Evolutionary conservation across 192 early-diverging fungal species (phyloP), one percentile per base, ranked within the genome.

Genomic region (Podila epigama): DNA sequence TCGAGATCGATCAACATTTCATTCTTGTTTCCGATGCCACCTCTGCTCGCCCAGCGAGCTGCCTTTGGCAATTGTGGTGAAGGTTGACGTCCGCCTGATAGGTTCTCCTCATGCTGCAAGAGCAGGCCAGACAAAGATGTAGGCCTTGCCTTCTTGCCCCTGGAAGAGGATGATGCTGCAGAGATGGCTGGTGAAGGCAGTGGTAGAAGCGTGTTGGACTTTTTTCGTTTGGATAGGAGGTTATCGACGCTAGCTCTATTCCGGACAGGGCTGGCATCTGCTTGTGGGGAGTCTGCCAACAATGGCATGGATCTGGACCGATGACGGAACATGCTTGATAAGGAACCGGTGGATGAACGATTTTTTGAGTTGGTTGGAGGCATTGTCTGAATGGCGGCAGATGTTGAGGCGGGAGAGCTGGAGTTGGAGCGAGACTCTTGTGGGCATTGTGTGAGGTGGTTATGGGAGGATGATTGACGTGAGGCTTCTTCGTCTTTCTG

Each of bases 1-100:
- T 77, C 73, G 25, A 77, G 66, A 9, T 64, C 73, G n/a, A 77
- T 40, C 73, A 77, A 63, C 73, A 77, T 77, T 37, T 77, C 73
- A 20, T 64, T 41, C 58, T 67, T 72, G 27, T 12, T 42, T 6
- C 73, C 66, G 22, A 77, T 64, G 8, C 66, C 61, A 18, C 66
- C 59, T 22, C 55, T 48, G 15, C 28, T 68, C 5, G 52, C 59
- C 66, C 73, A 68, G n/a, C 73, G 60, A 22, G 18, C 34, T 15
- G 41, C 27, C 55, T 63, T 68, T 15, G 55, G 6, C 50, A 68
- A 60, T 12, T 33, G 25, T 28, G 63, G 27, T 35, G 51, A 42
- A 31, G 55, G 37, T 28, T 63, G 50, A 18, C 11, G 28, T 5
- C 5, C 5, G 22, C 51, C 22, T 10, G 4, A 39, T 10, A 4